Base-by-base conservation (phyloP, 768 basidiomycete species). In the Lactifluus rugatus region DNA sequence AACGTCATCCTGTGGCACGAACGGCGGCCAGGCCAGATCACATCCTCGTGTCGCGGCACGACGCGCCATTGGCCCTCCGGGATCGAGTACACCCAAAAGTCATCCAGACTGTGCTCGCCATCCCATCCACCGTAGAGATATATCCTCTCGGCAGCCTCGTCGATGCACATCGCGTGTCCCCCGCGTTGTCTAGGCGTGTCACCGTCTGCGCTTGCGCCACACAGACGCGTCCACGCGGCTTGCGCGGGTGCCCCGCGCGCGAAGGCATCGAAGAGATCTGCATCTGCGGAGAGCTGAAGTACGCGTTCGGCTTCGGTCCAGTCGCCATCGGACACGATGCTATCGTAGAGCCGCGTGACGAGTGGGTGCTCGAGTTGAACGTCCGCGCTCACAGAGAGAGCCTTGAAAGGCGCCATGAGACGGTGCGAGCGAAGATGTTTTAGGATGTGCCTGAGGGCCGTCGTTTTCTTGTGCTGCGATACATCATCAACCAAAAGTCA, bases 1-100 rank as follows among this genome's bases (percentile, higher is more conserved):
- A 87, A 89, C 17, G 80, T 82, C 84, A 89, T 89, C 71, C 86
- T 88, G 66, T 90, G 89, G 65, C 89, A 90, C 9, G 83, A 82
- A 28, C 89, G 75, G 3, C 85, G 76, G 2, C 80, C 78, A 9
- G 89, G 89, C 0, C 86, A 88, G 52, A 85, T 81, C 54, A 72
- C 72, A 36, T 86, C 83, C 25, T 70, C 64, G 0, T 77, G 75
- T 21, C 74, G 73, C 58, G 82, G 82, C 45, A 89, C 71, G 19
- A 83, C 64, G 7, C 70, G 72, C 89, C 89, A 92, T 51, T 74
- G 72, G 51, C 83, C 79, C 9, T 76, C 72, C 32, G 71, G 72
- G 66, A 87, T 77, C 60, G 76, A 75, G 66, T 87, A 90, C 42
- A 76, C 74, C 89, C 89, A 91, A 61, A 90, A 85, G 68, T 92